Conservation (phyloP, 805 yeast genomes). For the Yamadazyma tumulicola region DNA sequence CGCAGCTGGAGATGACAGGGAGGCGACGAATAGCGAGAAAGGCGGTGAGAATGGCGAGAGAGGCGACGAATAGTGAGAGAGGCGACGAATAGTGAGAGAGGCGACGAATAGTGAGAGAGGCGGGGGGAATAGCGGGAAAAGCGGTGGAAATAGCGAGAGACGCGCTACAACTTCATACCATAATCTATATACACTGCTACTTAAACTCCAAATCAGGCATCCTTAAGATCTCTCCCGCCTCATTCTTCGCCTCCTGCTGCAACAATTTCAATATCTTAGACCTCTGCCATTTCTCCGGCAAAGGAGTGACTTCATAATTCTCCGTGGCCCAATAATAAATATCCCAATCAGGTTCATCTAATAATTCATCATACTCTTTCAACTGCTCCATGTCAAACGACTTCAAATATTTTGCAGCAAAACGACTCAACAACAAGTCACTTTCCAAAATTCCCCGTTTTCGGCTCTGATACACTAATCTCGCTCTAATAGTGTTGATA, state of each 20-base stretch:
- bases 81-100: too few species aligned
- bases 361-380: slow-evolving; percentile 77
- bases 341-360: slow-evolving; percentile 99
- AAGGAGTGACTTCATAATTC: slow-evolving; percentile 74
- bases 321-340: slow-evolving; percentile 96
- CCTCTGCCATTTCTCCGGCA: slow-evolving; percentile 83
- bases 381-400: slow-evolving; percentile 60
- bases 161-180: neutral
- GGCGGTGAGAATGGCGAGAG: too few species aligned
- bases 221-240: slow-evolving; percentile 67
- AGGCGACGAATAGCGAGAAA: too few species aligned
- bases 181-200: neutral
- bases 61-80: too few species aligned
- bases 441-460: slow-evolving; percentile 95
- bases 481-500: slow-evolving; percentile 73
- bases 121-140: too few species aligned
- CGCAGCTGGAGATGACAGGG: too few species aligned
- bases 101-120: too few species aligned
- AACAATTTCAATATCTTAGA: slow-evolving; percentile 59
- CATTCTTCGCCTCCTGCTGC: slow-evolving; percentile 72
- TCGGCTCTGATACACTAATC: slow-evolving; percentile 85
- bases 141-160: too few species aligned
- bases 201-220: slow-evolving; percentile 59
- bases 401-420: slow-evolving; percentile 72
- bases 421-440: slow-evolving; percentile 78